Base-by-base conservation (phyloP, 768 basidiomycete species). In the Kwoniella botswanensis region DNA sequence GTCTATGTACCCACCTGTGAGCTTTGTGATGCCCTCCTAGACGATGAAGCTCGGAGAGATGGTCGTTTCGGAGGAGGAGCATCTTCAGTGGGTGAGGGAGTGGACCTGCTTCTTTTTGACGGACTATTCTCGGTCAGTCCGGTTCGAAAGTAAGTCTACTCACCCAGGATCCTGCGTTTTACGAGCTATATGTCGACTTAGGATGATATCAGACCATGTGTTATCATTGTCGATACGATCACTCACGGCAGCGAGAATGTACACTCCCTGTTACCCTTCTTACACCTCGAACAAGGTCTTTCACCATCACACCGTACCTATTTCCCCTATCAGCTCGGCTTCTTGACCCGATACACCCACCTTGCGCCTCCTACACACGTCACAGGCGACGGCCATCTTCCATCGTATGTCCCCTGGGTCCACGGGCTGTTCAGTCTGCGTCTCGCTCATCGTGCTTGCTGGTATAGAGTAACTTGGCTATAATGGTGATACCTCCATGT, bases 361-460 rank as follows among this genome's bases (percentile, higher is more conserved):
- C 43, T 66, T 66, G 2, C 65, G 24, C 46, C 56, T 42, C 42
- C 65, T 56, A 26, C 65, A 66, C 22, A 66, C 65, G 46, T 66
- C 65, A 50, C 65, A 66, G 17, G 65, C 65, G 17, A 66, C 65
- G 11, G 65, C 65, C 65, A 66, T 66, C 55, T 66, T 66, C 65
- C 65, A 66, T 21, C 65, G 26, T 22, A 66, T 66, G 43, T 66
- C 65, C 26, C 58, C 55, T 35, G 65, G 65, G 43, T 66, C 65
- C 22, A 66, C 54, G 5, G 56, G 17, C 41, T 24, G 46, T 26
- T 66, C 65, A 7, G 29, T 43, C 42, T 43, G 22, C 15, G 21
- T 44, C 15, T 57, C 65, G 18, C 55, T 42, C 65, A 58, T 66
- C 13, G 15, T 66, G 22, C 18, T 26, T 7, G 21, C 21, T 24